Evolutionary conservation across 148 eudicot species (phyloP), one percentile per base, ranked within the genome.

Genomic region (Fallopia convolvulus): DNA sequence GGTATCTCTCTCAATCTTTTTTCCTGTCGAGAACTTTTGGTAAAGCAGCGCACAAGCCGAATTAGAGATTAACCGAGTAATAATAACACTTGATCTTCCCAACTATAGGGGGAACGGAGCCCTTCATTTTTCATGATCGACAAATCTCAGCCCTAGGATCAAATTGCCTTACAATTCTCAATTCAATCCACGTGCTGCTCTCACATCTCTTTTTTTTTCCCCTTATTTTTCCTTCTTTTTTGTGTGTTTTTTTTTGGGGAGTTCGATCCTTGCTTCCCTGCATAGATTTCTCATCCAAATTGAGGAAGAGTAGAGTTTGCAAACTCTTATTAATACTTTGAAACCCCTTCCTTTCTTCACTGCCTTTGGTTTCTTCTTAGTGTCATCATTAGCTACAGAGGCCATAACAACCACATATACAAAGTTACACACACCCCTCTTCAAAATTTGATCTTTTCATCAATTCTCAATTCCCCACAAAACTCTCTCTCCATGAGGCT

Each of bases 401-500:
- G 39, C 39, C 40, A 26, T 17, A 63, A 5, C 15, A 20, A 56
- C 63, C 63, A 56, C 20, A 56, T 30, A 56, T 2, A 21, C 18
- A 60, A 14, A 26, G 10, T 23, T 6, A 23, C 20, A 18, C 0
- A n/a, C 30, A 60, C 12, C 6, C 66, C 33, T 65, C 71, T 23
- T 30, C 6, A 23, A 26, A 26, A 13, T 33, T 70, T 39, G 23
- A 71, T 72, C 32, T 72, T 72, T 41, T 40, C 74, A 39, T 72
- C 74, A 8, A 72, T 13, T n/a, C 36, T 72, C 74, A 72, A 72
- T 11, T 72, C 6, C 74, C 74, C 74, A 40, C 74, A 72, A 72
- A 71, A 17, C 18, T 65, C 33, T 26, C 71, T 30, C 44, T 30
- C 40, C 39, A 13, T 5, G 44, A 26, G 70, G 44, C 44, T 32